These are phyloP conservation scores for Musa troglodytarum DNA, from an alignment of 176 grass and related monocot species.

Conservation along the genomic window DNA sequence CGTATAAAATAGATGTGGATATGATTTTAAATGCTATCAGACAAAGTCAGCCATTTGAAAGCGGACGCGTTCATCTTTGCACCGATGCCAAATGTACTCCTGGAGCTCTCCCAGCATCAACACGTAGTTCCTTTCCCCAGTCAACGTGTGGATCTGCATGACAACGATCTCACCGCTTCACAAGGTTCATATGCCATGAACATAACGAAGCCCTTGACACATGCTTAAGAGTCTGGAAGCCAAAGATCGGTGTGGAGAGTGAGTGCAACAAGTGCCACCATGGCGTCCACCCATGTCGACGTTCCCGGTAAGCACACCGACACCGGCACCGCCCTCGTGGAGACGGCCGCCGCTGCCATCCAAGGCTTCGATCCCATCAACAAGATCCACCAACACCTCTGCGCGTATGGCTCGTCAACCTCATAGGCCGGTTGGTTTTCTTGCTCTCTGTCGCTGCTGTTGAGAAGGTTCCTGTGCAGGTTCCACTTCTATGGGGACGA, in stretches of 20 bases:
- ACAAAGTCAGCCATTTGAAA: no score
- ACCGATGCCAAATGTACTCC: no score
- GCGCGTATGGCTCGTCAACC: slow-evolving; percentile 29
- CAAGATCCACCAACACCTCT: slow-evolving; percentile 80
- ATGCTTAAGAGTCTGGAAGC: no score
- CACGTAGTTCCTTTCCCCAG: no score
- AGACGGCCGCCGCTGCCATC: slow-evolving; percentile 57
- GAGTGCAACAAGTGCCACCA: not conserved
- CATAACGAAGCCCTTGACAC: no score
- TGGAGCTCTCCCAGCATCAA: no score
- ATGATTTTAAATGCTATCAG: no score
- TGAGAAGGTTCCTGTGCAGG: not conserved
- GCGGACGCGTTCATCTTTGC: no score
- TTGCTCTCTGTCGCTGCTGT: not conserved
- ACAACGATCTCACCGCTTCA: not conserved
- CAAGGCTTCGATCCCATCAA: slow-evolving; percentile 60
- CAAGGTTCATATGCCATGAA: not conserved
- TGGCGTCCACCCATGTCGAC: slow-evolving; percentile 39
- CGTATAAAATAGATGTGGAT: no score
- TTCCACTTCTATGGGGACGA: slow-evolving; percentile 88
- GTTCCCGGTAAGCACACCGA: slow-evolving; percentile 60
- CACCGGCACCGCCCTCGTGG: slow-evolving; percentile 49
- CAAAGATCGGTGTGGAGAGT: not conserved
- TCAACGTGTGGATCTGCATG: slow-evolving; percentile 17
- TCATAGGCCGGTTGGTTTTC: not conserved